Percentiles rank a stretch among this genome's conserved stretches.
These are phyloP conservation scores for Ganoderma sp. DNA, from an alignment of 1,284 basidiomycete species.

Conservation along the genomic window DNA sequence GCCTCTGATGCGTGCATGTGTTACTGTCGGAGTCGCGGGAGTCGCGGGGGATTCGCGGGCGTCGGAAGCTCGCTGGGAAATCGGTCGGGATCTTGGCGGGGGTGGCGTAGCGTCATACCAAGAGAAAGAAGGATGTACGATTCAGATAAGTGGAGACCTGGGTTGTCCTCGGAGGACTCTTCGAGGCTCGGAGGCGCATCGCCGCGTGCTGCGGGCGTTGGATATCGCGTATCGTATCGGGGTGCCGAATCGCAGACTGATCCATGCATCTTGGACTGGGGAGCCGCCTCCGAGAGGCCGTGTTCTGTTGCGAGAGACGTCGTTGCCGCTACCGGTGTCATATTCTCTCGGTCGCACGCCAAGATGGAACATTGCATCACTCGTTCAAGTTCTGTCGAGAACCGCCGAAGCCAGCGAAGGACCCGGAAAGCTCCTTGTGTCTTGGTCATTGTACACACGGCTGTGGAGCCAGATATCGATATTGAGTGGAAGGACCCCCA, in stretches of 20 bases:
- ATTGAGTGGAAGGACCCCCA: too few species aligned
- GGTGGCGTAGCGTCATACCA: background rate
- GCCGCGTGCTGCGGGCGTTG: background rate
- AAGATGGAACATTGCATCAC: background rate
- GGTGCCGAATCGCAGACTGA: background rate
- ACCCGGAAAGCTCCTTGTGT: too few species aligned
- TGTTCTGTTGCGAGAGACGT: background rate
- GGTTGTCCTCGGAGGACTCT: background rate
- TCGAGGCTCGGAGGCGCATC: background rate
- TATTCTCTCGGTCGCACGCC: slow-evolving; percentile 2
- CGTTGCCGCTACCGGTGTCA: background rate
- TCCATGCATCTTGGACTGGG: too few species aligned
- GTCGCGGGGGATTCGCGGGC: background rate
- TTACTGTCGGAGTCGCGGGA: background rate
- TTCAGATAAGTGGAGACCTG: background rate
- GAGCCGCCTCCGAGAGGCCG: background rate
- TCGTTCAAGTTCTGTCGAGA: background rate
- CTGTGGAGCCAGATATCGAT: too few species aligned
- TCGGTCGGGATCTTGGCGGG: slow-evolving; percentile 1
- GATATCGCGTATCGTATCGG: background rate
- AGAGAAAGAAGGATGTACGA: background rate
- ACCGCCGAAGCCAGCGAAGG: too few species aligned
- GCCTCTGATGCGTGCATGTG: slow-evolving; percentile 46
- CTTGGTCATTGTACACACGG: too few species aligned
- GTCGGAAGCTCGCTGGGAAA: background rate